Conservation (phyloP, 192 early-diverging fungal species). For the Umbelopsis isabellina region DNA sequence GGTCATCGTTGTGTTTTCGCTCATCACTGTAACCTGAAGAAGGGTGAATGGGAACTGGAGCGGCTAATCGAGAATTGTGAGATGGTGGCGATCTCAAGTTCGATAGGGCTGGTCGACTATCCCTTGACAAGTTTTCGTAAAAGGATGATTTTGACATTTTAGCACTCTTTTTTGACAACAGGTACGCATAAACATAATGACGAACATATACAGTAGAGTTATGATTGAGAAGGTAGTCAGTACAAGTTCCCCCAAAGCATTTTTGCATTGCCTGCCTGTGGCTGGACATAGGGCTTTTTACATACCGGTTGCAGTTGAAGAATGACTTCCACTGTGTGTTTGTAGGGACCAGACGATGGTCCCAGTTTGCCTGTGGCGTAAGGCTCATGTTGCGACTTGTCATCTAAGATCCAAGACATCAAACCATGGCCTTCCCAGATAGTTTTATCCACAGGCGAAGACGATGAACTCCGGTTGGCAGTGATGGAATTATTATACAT, state of each 20-base stretch:
- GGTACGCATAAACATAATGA: neutral
- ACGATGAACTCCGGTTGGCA: neutral
- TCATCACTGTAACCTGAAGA: neutral
- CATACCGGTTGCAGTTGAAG: conserved; percentile 39
- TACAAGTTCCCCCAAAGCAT: too few species aligned
- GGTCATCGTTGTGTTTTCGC: conserved; percentile 1
- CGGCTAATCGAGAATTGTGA: conserved; percentile 1
- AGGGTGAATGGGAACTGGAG: conserved; percentile 8
- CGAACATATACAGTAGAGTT: too few species aligned
- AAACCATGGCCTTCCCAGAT: conserved; percentile 46
- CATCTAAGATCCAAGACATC: conserved; percentile 40
- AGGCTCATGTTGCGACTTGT: conserved; percentile 5
- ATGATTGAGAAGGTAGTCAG: too few species aligned
- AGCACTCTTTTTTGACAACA: neutral
- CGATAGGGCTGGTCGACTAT: neutral
- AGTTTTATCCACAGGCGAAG: neutral
- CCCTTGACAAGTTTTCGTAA: conserved; percentile 4
- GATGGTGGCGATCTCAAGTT: neutral
- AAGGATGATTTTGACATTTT: conserved; percentile 10
- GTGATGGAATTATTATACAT: conserved; percentile 11
- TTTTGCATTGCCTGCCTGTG: neutral
- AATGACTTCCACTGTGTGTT: conserved; percentile 16
- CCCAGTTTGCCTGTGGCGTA: conserved; percentile 19
- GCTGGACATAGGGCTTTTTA: neutral
- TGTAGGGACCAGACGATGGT: neutral